These are phyloP conservation scores for Phaeophleospora eucalypticola DNA, from an alignment of 2,329 filamentous ascomycete genomes.

Conservation along the genomic window DNA sequence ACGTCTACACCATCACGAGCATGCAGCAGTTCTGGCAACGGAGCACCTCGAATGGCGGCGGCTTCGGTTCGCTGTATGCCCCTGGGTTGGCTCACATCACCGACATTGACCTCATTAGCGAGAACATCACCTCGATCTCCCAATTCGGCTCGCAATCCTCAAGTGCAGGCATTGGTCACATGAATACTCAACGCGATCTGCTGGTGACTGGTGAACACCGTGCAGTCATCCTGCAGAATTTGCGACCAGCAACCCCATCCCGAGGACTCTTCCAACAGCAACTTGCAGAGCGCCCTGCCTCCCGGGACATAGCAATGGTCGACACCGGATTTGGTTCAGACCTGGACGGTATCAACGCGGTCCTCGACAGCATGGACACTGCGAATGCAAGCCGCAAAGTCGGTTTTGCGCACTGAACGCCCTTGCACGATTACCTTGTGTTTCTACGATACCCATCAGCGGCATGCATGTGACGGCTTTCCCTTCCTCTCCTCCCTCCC, in stretches of 20 bases:
- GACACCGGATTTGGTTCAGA: slow-evolving; percentile 42
- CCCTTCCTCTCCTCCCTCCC: slow-evolving; percentile 5
- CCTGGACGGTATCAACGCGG: slow-evolving; percentile 45
- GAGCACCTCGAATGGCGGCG: slow-evolving; percentile 29
- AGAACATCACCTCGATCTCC: slow-evolving; percentile 41
- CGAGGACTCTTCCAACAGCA: slow-evolving; percentile 31
- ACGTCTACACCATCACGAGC: slow-evolving; percentile 44
- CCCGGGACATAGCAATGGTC: slow-evolving; percentile 42
- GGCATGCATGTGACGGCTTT: slow-evolving; percentile 1
- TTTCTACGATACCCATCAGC: slow-evolving; percentile 8
- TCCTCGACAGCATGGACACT: slow-evolving; percentile 38
- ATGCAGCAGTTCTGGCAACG: slow-evolving; percentile 45
- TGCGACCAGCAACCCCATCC: slow-evolving; percentile 30
- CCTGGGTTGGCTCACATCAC: slow-evolving; percentile 41
- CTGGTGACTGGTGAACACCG: slow-evolving; percentile 44
- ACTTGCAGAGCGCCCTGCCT: slow-evolving; percentile 22
- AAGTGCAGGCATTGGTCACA: slow-evolving; percentile 35
- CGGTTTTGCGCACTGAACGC: slow-evolving; percentile 30
- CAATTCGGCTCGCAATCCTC: slow-evolving; percentile 37
- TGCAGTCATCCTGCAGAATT: slow-evolving; percentile 39
- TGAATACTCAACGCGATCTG: slow-evolving; percentile 43
- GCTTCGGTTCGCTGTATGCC: slow-evolving; percentile 38
- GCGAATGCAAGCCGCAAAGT: slow-evolving; percentile 31
- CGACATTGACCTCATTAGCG: slow-evolving; percentile 39
- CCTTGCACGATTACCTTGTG: slow-evolving; percentile 3